Conservation (phyloP, 768 basidiomycete species). For the Pisolithus microcarpus region DNA sequence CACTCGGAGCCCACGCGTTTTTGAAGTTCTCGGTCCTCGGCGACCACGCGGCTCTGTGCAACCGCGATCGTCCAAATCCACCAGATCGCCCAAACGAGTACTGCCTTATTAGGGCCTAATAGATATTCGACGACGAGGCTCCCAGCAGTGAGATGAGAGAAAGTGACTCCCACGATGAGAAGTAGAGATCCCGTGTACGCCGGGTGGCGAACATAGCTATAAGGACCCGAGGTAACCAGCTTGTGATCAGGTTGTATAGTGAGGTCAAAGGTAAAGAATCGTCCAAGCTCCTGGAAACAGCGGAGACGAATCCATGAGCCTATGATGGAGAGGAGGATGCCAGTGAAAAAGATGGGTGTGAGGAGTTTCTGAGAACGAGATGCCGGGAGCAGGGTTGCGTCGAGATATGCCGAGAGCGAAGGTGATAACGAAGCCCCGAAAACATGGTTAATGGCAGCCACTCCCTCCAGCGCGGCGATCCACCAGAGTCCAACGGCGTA, state of each 20-base stretch:
- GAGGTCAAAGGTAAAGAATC: slow-evolving; percentile 53
- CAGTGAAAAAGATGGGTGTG: slow-evolving; percentile 39
- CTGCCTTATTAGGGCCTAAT: slow-evolving; percentile 24
- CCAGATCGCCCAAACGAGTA: slow-evolving; percentile 35
- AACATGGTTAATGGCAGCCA: slow-evolving; percentile 32
- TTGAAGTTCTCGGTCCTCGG: slow-evolving; percentile 45
- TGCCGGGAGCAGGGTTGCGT: slow-evolving; percentile 26
- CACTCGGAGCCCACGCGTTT: slow-evolving; percentile 41
- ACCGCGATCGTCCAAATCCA: slow-evolving; percentile 46
- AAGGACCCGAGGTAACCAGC: slow-evolving; percentile 45
- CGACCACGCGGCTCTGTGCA: slow-evolving; percentile 38
- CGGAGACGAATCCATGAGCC: slow-evolving; percentile 45
- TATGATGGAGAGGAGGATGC: slow-evolving; percentile 35
- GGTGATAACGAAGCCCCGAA: slow-evolving; percentile 26
- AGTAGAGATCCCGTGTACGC: slow-evolving; percentile 49
- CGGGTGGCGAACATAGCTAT: slow-evolving; percentile 50
- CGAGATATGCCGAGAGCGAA: slow-evolving; percentile 27
- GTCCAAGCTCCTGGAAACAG: slow-evolving; percentile 48
- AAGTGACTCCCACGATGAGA: slow-evolving; percentile 39
- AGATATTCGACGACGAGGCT: slow-evolving; percentile 40
- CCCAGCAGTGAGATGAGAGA: slow-evolving; percentile 40
- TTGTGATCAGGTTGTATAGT: slow-evolving; percentile 46
- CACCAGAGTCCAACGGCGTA: slow-evolving; percentile 45
- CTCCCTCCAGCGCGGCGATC: slow-evolving; percentile 43
- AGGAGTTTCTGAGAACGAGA: slow-evolving; percentile 23